These are phyloP conservation scores for Moesziomyces antarcticus DNA, from an alignment of 1,284 basidiomycete genomes.

Conservation along the genomic window DNA sequence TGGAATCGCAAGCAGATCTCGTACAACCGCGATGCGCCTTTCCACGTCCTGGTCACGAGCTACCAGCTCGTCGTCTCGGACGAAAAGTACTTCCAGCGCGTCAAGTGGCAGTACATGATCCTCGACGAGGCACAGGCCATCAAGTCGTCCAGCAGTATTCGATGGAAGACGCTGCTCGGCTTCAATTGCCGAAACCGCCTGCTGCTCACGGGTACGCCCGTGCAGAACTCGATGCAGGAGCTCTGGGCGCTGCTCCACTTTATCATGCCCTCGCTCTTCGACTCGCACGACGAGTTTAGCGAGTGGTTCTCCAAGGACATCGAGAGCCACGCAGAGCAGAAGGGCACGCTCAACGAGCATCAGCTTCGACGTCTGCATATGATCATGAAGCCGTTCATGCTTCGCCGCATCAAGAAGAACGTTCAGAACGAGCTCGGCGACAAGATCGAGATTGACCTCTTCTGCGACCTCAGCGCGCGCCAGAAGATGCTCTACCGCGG, in stretches of 20 bases:
- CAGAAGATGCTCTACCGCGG: slow-evolving; percentile 93
- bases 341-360: slow-evolving; percentile 88
- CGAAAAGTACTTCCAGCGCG: slow-evolving; percentile 96
- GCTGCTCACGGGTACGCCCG: slow-evolving; percentile 95
- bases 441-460: slow-evolving; percentile 98
- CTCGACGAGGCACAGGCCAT: slow-evolving; percentile 99
- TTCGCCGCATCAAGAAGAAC: slow-evolving; percentile 95
- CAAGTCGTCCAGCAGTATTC: slow-evolving; percentile 95
- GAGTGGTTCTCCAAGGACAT: slow-evolving; percentile 99
- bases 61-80: slow-evolving; percentile 98
- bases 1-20: slow-evolving; percentile 99
- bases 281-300: slow-evolving; percentile 99
- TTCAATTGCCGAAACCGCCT: slow-evolving; percentile 97
- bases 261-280: slow-evolving; percentile 99
- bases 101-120: slow-evolving; percentile 99
- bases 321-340: slow-evolving; percentile 85
- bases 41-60: slow-evolving; percentile 96
- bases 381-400: slow-evolving; percentile 99
- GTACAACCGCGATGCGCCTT: slow-evolving; percentile 93
- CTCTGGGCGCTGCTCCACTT: slow-evolving; percentile 99
- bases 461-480: slow-evolving; percentile 91
- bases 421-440: slow-evolving; percentile 99
- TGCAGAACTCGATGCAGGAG: slow-evolving; percentile 99
- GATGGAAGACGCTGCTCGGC: slow-evolving; percentile 96
- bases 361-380: slow-evolving; percentile 95